These are phyloP conservation scores for Blepharisma undulans DNA, from an alignment of 169 alveolate species.

Conservation along the genomic window DNA sequence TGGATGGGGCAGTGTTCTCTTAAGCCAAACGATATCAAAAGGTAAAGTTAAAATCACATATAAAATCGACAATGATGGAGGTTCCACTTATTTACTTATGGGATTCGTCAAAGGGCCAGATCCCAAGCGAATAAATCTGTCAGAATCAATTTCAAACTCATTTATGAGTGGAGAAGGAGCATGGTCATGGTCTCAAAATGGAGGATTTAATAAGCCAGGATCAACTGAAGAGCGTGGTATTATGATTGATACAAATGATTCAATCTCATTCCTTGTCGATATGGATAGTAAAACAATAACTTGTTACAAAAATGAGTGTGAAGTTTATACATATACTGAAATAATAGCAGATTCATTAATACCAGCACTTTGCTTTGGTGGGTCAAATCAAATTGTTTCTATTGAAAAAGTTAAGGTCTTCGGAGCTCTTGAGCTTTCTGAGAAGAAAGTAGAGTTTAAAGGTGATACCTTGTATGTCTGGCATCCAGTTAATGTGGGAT, in stretches of 20 bases:
- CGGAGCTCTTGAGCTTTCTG: no score
- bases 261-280: neutral
- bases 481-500: no score
- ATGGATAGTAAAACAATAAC: neutral
- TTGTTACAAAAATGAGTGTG: neutral
- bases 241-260: slow-evolving; percentile 8
- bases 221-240: neutral
- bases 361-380: slow-evolving; percentile 37
- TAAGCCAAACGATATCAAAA: neutral
- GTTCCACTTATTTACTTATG: neutral
- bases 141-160: neutral
- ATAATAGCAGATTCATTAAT: neutral
- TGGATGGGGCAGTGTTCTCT: slow-evolving; percentile 38
- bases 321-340: neutral
- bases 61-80: slow-evolving; percentile 36
- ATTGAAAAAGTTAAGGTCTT: no score
- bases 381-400: slow-evolving; percentile 16
- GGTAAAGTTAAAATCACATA: slow-evolving; percentile 3
- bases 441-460: no score
- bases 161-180: neutral
- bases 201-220: slow-evolving; percentile 24
- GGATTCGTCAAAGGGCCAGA: neutral
- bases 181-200: neutral
- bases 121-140: neutral
- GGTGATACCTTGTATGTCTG: no score